Evolutionary conservation across 306 rosid genomes (phyloP).

Genomic region (Rosa persica): DNA sequence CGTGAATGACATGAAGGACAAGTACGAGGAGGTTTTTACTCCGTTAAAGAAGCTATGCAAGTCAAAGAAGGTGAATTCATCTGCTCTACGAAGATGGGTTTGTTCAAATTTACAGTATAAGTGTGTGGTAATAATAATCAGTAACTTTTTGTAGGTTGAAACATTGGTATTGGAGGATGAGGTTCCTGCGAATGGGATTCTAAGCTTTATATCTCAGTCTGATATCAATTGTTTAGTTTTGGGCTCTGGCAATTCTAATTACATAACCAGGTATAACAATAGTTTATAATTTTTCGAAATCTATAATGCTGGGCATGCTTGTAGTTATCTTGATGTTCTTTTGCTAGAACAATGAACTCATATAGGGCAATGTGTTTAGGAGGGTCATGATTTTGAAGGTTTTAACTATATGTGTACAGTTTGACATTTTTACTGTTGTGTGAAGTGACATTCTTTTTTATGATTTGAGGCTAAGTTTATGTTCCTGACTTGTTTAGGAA

Average conservation of each 20-base stretch:
- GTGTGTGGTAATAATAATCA: constrained; percentile 3
- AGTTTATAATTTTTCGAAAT: no score
- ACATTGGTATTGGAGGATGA: constrained; percentile 79
- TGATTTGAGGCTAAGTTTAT: constrained; percentile 16
- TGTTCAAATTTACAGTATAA: constrained; percentile 11
- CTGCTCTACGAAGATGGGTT: constrained; percentile 15
- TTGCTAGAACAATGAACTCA: not conserved
- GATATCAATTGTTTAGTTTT: constrained; percentile 59
- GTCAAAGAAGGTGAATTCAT: constrained; percentile 39
- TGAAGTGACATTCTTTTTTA: no score
- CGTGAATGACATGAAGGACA: constrained; percentile 55
- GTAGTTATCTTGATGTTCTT: no score
- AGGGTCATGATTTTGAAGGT: not conserved
- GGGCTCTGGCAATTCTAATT: constrained; percentile 65
- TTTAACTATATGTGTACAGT: not conserved
- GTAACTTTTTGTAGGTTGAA: constrained; percentile 55
- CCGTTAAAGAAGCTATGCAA: constrained; percentile 62
- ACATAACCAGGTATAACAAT: constrained; percentile 66
- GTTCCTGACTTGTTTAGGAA: constrained; percentile 47
- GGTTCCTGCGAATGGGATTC: constrained; percentile 69
- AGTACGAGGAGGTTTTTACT: constrained; percentile 59
- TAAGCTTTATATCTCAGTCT: constrained; percentile 53
- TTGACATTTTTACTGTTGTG: no score
- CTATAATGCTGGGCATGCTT: no score
- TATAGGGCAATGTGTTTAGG: not conserved